Base-by-base conservation (phyloP, 768 basidiomycete species). In the Tylopilus sp. region DNA sequence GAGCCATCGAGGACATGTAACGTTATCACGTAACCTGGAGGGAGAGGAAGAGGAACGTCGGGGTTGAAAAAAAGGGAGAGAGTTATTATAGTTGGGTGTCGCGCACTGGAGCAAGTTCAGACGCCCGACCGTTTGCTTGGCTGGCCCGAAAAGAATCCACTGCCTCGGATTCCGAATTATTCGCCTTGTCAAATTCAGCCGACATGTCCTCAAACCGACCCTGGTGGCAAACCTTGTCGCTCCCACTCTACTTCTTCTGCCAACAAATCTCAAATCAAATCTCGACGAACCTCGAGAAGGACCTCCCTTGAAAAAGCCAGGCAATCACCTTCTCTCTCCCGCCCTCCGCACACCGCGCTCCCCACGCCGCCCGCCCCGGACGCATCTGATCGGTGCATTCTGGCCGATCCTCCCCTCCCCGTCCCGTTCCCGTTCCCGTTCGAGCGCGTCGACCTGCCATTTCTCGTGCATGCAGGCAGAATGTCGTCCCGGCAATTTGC, bases 1-100 rank as follows among this genome's bases (percentile, higher is more conserved):
- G 72, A 59, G 77, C 76, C 67, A 80, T 73, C 69, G 81, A 80
- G 68, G 83, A 82, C 80, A 83, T 70, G 67, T 83, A 72, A 76
- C 68, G 74, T 67, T 62, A 75, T 73, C 64, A 70, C 69, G 75
- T 74, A 72, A 75, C 45, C 43, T 55, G 56, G 61, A 41, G 60
- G 61, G 67, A 63, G 68, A 72, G 71, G 71, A 73, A 69, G 75
- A 74, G 58, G 76, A 45, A 34, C 52, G 53, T 78, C 76, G 76
- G 79, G 77, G 74, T 76, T 74, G 71, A 76, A 73, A 73, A 68
- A 71, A 70, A 52, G 50, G 52, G 59, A 50, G 54, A 54, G 66
- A 66, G 71, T 72, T 68, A 69, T 69, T 68, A 70, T 70, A 72
- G 63, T 65, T 69, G 56, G 28, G 34, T 33, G n/a, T 52, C 45